phyloP scores from a whole-genome alignment of 208 protist genomes.

The Trypanosoma scelopori region DNA sequence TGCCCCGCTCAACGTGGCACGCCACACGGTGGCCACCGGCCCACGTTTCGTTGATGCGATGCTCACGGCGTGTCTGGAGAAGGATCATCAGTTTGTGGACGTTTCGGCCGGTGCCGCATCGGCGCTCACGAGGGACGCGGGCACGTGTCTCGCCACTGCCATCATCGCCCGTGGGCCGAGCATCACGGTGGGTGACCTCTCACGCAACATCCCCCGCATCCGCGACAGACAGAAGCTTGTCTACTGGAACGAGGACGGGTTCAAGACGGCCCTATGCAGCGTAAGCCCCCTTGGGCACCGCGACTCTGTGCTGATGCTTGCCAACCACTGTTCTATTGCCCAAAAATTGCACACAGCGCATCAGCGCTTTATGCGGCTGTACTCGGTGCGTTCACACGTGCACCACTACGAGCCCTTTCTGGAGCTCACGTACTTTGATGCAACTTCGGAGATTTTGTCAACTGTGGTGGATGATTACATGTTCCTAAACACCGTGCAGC shows the following conservation, averaged over 20 bases:
- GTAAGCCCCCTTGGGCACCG: constrained; percentile 90
- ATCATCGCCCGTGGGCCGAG: constrained; percentile 92
- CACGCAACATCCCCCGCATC: constrained; percentile 87
- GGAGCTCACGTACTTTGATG: constrained; percentile 74
- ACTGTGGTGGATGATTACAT: constrained; percentile 84
- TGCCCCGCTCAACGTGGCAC: constrained; percentile 82
- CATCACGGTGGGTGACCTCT: constrained; percentile 92
- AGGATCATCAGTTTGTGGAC: constrained; percentile 85
- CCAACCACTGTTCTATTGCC: constrained; percentile 92
- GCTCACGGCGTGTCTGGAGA: constrained; percentile 85
- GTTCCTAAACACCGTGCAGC: constrained; percentile 66
- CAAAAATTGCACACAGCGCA: constrained; percentile 74
- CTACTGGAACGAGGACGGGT: constrained; percentile 96
- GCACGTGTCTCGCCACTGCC: constrained; percentile 81
- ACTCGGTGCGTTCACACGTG: constrained; percentile 87
- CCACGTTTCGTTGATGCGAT: constrained; percentile 82
- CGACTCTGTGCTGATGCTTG: constrained; percentile 91
- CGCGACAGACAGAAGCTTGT: constrained; percentile 76
- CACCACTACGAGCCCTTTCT: constrained; percentile 95
- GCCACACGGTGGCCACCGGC: constrained; percentile 43
- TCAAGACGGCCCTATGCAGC: constrained; percentile 95
- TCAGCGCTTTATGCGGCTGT: constrained; percentile 91
- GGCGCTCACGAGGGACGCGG: constrained; percentile 32
- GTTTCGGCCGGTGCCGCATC: constrained; percentile 31
- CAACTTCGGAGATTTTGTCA: constrained; percentile 66